Base-by-base conservation (phyloP, 2,329 filamentous ascomycete genomes). In the Xenosphaeropsis pyriputrescens region DNA sequence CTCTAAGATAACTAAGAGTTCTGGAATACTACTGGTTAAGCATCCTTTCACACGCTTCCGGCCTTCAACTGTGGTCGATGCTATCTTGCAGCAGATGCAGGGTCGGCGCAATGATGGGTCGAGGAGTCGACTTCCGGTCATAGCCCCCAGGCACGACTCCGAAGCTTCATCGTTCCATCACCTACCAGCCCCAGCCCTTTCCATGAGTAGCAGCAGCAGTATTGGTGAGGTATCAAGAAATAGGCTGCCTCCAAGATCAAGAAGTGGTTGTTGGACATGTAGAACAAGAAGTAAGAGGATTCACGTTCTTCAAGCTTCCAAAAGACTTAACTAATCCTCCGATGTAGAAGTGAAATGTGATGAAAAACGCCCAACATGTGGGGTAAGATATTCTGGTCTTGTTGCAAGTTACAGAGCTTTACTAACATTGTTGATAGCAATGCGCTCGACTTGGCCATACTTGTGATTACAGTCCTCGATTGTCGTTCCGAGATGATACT, bases 381-480 rank as follows among this genome's bases (percentile, higher is more conserved):
- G 65, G 52, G 65, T 68, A 60, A 43, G 61, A 19, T 35, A 44
- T 41, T 18, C 33, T 39, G 37, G 43, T 9, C 22, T 39, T 35
- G 30, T 37, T 15, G 16, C 12, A 18, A 14, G 38, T 18, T 36
- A 29, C 12, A 39, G 32, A 17, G 31, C 32, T 35, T 44, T 36
- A 48, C 32, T 14, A 18, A 29, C 14, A 15, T 8, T 11, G 9
- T 14, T 16, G 33, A 29, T 44, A 68, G 58, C 70, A 70, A 58
- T 75, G 70, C 51, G 59, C 63, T 19, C 60, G 70, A 38, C 57
- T 75, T 16, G 66, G 68, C 34, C 67, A 72, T 48, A 57, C 59
- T 29, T 75, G 71, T 50, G 70, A 75, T 48, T 75, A 73, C 54
- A 65, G 63, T 41, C 67, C 68, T 13, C 61, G 70, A 34, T 57